A percentile compares a stretch with the other conserved stretches of the same genome.
Evolutionary conservation across 768 basidiomycete species (phyloP).

Genomic region (Boletus subcaerulescens): DNA sequence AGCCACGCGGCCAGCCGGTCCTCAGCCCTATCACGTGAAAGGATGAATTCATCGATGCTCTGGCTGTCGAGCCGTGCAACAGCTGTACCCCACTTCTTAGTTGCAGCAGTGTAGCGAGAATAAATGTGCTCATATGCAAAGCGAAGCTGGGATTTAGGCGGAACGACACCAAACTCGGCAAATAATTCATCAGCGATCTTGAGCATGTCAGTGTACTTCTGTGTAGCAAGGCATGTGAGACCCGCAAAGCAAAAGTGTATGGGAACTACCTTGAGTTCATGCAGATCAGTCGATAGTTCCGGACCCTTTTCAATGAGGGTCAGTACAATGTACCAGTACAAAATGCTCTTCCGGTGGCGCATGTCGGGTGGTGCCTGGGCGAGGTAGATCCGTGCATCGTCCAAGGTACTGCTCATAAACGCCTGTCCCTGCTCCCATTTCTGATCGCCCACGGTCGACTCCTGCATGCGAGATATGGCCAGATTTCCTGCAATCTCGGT

Average conservation of each 20-base stretch:
- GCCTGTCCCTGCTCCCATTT: constrained; percentile 61
- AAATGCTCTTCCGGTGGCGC: constrained; percentile 53
- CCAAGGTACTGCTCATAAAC: constrained; percentile 55
- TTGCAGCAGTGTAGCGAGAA: constrained; percentile 41
- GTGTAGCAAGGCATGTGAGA: constrained; percentile 12
- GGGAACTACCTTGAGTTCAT: constrained; percentile 46
- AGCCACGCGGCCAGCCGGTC: constrained; percentile 59
- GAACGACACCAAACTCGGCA: constrained; percentile 39
- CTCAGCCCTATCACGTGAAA: constrained; percentile 41
- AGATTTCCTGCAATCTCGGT: constrained; percentile 57
- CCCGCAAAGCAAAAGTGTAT: background rate
- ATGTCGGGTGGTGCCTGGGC: constrained; percentile 58
- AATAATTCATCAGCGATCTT: constrained; percentile 52
- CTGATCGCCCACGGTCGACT: constrained; percentile 35
- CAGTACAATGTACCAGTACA: constrained; percentile 57
- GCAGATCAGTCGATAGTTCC: constrained; percentile 44
- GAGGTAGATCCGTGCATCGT: constrained; percentile 56
- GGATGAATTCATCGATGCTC: constrained; percentile 20
- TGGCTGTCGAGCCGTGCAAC: constrained; percentile 36
- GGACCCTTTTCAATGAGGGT: constrained; percentile 49
- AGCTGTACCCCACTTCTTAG: constrained; percentile 45
- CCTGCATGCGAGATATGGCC: constrained; percentile 46
- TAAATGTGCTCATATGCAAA: constrained; percentile 50
- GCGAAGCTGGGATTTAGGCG: constrained; percentile 50
- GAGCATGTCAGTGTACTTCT: constrained; percentile 38